A percentile compares a stretch with the other conserved stretches of the same genome.
These are phyloP conservation scores for Phytophthora rubi DNA, from an alignment of 352 stramenopile genomes.

Conservation along the genomic window DNA sequence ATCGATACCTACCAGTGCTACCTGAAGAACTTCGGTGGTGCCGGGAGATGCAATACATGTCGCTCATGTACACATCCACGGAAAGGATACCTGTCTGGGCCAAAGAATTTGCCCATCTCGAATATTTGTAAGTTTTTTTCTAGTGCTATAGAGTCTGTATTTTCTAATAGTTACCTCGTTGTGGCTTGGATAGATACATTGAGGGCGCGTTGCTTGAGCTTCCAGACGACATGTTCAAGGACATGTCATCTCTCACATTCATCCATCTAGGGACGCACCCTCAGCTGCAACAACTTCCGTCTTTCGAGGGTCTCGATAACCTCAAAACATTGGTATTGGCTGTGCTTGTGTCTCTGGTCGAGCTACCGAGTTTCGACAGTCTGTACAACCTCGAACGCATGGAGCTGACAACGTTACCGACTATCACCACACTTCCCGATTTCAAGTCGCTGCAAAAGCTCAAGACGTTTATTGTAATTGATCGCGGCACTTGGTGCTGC, in stretches of 20 bases:
- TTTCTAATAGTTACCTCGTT: too few species aligned
- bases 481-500: constrained; percentile 28
- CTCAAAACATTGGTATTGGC: constrained; percentile 33
- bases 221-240: constrained; percentile 32
- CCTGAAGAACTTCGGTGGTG: constrained; percentile 19
- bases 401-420: constrained; percentile 8
- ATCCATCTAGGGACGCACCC: constrained; percentile 28
- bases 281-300: constrained; percentile 14
- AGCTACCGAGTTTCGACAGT: constrained; percentile 20
- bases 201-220: constrained; percentile 13
- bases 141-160: too few species aligned
- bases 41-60: constrained; percentile 1
- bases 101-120: not conserved
- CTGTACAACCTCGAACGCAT: constrained; percentile 29
- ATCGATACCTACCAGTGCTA: constrained; percentile 15
- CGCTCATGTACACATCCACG: not conserved
- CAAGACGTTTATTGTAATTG: constrained; percentile 3
- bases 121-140: constrained; percentile 1
- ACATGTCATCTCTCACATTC: constrained; percentile 39
- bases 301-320: constrained; percentile 27
- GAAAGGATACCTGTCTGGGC: not conserved
- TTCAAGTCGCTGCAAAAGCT: constrained; percentile 21
- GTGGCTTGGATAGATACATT: constrained; percentile 9
- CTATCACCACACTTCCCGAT: constrained; percentile 13
- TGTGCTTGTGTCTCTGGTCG: not conserved